A percentile compares a stretch with the other conserved stretches of the same genome.
Evolutionary conservation across 768 basidiomycete genomes (phyloP).

Genomic region (Naganishia onofrii): DNA sequence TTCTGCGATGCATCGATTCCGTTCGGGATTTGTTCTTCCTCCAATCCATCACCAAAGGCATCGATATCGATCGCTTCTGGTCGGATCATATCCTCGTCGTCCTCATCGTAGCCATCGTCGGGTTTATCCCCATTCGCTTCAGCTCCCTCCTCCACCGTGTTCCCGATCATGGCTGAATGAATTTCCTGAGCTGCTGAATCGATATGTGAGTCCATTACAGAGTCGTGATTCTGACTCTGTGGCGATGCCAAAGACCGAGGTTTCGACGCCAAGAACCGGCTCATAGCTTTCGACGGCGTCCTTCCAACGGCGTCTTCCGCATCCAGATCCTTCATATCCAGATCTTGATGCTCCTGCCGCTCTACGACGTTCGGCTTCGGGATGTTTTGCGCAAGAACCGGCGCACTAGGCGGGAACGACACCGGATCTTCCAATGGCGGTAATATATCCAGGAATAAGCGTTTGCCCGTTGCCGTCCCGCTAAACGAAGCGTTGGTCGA

Average conservation of each 20-base stretch:
- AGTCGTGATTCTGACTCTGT: neutral
- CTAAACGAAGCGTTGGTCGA: neutral
- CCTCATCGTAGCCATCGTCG: neutral
- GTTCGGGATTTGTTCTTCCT: neutral
- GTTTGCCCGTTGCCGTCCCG: neutral
- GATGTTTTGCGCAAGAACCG: neutral
- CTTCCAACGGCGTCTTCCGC: neutral
- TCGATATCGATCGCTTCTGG: slow-evolving; percentile 14
- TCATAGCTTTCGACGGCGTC: slow-evolving; percentile 19
- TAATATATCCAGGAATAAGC: neutral
- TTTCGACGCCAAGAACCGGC: slow-evolving; percentile 18
- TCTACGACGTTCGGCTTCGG: neutral
- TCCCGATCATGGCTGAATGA: neutral
- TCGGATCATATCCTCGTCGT: neutral
- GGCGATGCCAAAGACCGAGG: neutral
- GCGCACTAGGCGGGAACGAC: neutral
- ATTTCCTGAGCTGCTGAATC: neutral
- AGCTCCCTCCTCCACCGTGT: neutral
- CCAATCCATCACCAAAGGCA: neutral
- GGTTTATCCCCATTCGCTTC: neutral
- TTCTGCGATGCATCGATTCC: neutral
- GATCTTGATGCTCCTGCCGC: neutral
- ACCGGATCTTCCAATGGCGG: neutral
- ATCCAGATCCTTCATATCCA: slow-evolving; percentile 1
- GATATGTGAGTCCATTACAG: neutral